Percentiles rank a stretch among this genome's conserved stretches.
phyloP scores from a whole-genome alignment of 2,329 filamentous ascomycete genomes.

The Exophiala sp. region DNA sequence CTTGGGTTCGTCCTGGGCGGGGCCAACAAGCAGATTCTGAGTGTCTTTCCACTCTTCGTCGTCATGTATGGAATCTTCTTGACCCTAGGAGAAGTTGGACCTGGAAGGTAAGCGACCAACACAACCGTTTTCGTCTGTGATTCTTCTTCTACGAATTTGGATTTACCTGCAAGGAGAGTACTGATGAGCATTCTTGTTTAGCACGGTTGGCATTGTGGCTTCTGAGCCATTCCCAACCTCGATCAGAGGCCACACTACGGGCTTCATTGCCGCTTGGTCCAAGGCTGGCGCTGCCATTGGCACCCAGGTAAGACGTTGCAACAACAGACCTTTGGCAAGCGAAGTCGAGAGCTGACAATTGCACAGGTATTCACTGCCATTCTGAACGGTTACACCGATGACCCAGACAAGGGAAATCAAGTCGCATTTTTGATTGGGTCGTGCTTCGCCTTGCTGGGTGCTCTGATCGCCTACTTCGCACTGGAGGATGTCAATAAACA shows the following conservation, averaged over 20 bases:
- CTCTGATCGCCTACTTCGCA: conserved; percentile 41
- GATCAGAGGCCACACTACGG: conserved; percentile 46
- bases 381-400: conserved; percentile 38
- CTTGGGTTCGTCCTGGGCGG: conserved; percentile 51
- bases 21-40: conserved; percentile 42
- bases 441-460: conserved; percentile 46
- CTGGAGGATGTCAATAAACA: conserved; percentile 38
- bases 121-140: no score
- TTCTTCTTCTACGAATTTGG: no score
- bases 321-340: not conserved
- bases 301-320: conserved; percentile 39
- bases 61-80: conserved; percentile 49
- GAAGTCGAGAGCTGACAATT: no score
- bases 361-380: conserved; percentile 48
- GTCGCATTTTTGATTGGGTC: conserved; percentile 48
- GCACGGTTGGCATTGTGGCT: conserved; percentile 35
- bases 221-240: conserved; percentile 49
- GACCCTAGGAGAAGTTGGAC: conserved; percentile 47
- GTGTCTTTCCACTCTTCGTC: conserved; percentile 47
- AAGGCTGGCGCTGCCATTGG: conserved; percentile 50
- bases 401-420: conserved; percentile 43
- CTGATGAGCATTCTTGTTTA: conserved; percentile 17
- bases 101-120: conserved; percentile 36
- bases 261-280: conserved; percentile 43
- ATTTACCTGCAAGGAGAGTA: not conserved